Base-by-base conservation (phyloP, 2,329 filamentous ascomycete genomes). In the Exophiala xenobiotica region DNA sequence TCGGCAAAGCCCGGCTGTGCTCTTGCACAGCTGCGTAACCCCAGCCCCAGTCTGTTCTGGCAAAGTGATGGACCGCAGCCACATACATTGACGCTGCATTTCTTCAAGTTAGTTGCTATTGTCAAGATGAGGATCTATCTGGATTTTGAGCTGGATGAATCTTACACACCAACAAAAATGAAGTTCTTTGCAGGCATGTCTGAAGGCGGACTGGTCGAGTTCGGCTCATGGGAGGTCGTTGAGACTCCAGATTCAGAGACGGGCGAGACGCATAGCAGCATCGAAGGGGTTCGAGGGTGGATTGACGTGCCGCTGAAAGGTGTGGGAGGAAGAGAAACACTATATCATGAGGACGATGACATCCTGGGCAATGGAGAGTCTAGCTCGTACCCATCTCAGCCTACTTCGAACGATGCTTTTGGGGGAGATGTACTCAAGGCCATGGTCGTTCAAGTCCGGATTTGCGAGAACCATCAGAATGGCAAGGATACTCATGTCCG, bases 401-500 rank as follows among this genome's bases (percentile, higher is more conserved):
- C 46, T 3, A 29, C 51, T 46, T 27, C 31, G 40, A 39, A 51
- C 50, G 35, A 51, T 45, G 22, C 18, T 33, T 31, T 49, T 11
- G 83, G 83, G 64, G 86, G 80, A 33, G 87, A 85, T 62, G 87
- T 91, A 1, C 80, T 97, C 14, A 83, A 91, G 54, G 90, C 88
- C 12, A 96, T 92, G 73, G 82, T 97, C 23, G 78, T 99, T 22
- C 91, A 97, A 69, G 85, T 97, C 64, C 85, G 88, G 60, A 86
- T 99, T 42, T 80, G 92, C 45, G 93, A 97, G 73, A 99, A 99
- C 66, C 93, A 99, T 68, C 93, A 99, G 72, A 99, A 99, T 68
- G 93, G 93, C 58, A 99, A 99, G 69, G 93, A 99, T 68, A 99
- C 93, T n/a, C 93, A 99, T 75, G 80, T 99, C 19, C 81, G 93